These are phyloP conservation scores for Willaertia magna DNA, from an alignment of 208 protist species.

Conservation along the genomic window DNA sequence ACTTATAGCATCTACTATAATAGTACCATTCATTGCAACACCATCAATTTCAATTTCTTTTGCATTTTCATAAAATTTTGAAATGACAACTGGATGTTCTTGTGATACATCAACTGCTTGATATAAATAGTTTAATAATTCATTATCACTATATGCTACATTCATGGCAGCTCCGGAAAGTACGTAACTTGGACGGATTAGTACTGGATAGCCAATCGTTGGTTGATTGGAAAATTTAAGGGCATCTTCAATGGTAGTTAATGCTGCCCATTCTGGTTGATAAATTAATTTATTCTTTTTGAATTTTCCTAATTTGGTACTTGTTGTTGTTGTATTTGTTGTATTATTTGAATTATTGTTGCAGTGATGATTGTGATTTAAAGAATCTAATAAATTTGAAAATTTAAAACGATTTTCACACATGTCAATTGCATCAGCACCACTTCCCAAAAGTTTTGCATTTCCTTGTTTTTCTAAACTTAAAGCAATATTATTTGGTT, in stretches of 20 bases:
- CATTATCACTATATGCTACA: constrained; percentile 71
- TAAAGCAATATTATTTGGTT: constrained; percentile 94
- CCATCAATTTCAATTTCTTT: constrained; percentile 97
- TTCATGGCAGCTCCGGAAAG: constrained; percentile 90
- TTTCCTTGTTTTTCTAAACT: constrained; percentile 54
- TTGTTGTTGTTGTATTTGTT: too few species aligned
- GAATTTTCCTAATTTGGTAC: not conserved
- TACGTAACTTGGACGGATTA: constrained; percentile 91
- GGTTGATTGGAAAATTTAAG: constrained; percentile 64
- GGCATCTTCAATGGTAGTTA: constrained; percentile 66
- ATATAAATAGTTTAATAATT: constrained; percentile 79
- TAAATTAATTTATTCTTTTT: constrained; percentile 70
- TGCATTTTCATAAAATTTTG: constrained; percentile 88
- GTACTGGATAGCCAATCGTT: constrained; percentile 82
- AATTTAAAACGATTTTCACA: constrained; percentile 92
- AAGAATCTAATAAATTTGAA: constrained; percentile 67
- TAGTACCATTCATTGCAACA: constrained; percentile 81
- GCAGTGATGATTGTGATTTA: too few species aligned
- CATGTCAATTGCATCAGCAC: constrained; percentile 82
- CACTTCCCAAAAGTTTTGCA: constrained; percentile 86
- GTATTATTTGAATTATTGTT: too few species aligned
- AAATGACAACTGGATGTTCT: constrained; percentile 84
- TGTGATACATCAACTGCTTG: constrained; percentile 69
- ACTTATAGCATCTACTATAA: constrained; percentile 89
- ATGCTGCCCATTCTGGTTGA: constrained; percentile 89